These are phyloP conservation scores for Suillus subaureus DNA, from an alignment of 768 basidiomycete genomes.

Conservation along the genomic window DNA sequence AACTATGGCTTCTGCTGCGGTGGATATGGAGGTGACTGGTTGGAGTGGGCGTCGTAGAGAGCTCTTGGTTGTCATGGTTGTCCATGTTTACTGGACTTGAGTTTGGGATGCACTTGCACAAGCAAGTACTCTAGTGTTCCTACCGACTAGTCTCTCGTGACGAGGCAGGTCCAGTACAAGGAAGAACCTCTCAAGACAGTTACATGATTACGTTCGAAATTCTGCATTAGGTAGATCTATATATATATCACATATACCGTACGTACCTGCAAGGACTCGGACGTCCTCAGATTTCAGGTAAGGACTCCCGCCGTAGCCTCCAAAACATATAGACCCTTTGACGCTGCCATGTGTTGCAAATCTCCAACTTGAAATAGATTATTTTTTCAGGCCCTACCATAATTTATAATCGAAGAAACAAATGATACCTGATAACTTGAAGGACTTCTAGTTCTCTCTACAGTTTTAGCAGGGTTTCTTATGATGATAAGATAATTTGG, in stretches of 20 bases:
- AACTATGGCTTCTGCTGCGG: slow-evolving; percentile 51
- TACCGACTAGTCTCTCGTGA: not conserved
- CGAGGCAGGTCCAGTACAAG: not conserved
- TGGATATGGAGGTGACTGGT: slow-evolving; percentile 34
- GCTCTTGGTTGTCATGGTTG: slow-evolving; percentile 34
- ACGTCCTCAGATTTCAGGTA: not conserved
- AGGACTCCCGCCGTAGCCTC: too few species aligned
- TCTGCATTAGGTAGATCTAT: slow-evolving; percentile 5
- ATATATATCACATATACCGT: not conserved
- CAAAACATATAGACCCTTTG: too few species aligned
- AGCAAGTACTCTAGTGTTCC: not conserved
- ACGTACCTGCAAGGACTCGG: too few species aligned
- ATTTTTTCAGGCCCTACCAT: too few species aligned
- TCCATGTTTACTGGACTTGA: slow-evolving; percentile 23
- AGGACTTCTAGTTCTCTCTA: too few species aligned
- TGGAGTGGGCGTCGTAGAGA: slow-evolving; percentile 50
- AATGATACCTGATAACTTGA: too few species aligned
- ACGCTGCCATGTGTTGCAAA: too few species aligned
- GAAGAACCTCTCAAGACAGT: not conserved
- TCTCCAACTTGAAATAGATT: too few species aligned
- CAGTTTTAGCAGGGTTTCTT: too few species aligned
- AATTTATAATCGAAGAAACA: too few species aligned
- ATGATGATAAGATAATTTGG: too few species aligned
- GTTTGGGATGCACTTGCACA: not conserved
- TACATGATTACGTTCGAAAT: not conserved